Evolutionary conservation across 2,329 filamentous ascomycete genomes (phyloP).

Genomic region (Aspergillus clavatus): DNA sequence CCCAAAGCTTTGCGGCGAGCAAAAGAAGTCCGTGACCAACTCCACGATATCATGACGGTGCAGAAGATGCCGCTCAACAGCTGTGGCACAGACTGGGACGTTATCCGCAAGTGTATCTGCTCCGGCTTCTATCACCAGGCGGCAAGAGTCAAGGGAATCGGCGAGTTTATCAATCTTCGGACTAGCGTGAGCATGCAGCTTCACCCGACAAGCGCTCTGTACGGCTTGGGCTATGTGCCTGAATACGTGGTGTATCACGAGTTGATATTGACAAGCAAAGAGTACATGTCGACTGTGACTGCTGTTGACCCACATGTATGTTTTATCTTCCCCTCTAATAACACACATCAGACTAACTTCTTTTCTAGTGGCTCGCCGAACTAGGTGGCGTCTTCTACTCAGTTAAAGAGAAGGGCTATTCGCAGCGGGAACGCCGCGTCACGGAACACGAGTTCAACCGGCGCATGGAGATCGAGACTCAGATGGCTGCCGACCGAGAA

Average conservation of each 20-base stretch:
- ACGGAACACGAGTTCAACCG: slow-evolving; percentile 89
- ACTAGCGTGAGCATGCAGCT: slow-evolving; percentile 92
- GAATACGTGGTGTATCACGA: slow-evolving; percentile 99
- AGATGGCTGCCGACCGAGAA: slow-evolving; percentile 83
- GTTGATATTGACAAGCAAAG: slow-evolving; percentile 90
- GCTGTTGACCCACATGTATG: slow-evolving; percentile 78
- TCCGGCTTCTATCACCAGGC: slow-evolving; percentile 98
- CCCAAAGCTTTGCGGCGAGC: slow-evolving; percentile 88
- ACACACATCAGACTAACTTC: slow-evolving; percentile 5
- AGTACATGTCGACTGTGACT: slow-evolving; percentile 97
- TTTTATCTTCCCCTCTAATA: slow-evolving; percentile 3
- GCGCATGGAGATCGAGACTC: slow-evolving; percentile 85
- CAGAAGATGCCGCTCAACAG: slow-evolving; percentile 84
- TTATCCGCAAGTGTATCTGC: slow-evolving; percentile 94
- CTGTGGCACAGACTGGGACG: slow-evolving; percentile 95
- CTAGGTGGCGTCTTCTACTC: slow-evolving; percentile 96
- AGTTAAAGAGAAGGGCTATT: slow-evolving; percentile 96
- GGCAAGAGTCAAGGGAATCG: slow-evolving; percentile 89
- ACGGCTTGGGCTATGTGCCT: slow-evolving; percentile 86
- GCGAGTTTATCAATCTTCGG: slow-evolving; percentile 94
- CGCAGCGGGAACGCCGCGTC: slow-evolving; percentile 74
- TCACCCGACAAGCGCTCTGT: slow-evolving; percentile 88
- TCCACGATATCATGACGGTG: slow-evolving; percentile 88
- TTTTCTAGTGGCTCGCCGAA: slow-evolving; percentile 74
- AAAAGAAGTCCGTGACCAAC: slow-evolving; percentile 89